Evolutionary conservation across 2,329 filamentous ascomycete species (phyloP).

Genomic region (Aspergillus fijiensis): DNA sequence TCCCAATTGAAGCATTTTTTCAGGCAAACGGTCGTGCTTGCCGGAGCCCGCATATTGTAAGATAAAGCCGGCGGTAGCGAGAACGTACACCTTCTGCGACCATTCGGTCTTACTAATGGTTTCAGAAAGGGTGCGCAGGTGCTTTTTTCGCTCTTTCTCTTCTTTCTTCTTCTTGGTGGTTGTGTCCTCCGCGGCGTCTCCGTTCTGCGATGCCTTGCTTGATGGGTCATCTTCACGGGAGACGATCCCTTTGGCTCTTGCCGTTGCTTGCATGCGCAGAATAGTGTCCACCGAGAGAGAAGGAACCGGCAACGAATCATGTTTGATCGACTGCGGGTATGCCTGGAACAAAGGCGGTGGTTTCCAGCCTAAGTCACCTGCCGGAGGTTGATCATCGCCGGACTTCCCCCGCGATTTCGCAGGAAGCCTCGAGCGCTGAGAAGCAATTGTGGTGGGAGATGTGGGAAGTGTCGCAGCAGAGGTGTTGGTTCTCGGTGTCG

Average conservation of each 20-base stretch:
- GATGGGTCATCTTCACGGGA: slow-evolving; percentile 15
- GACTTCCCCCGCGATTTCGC: slow-evolving; percentile 23
- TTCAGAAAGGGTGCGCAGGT: slow-evolving; percentile 37
- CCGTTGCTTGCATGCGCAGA: slow-evolving; percentile 53
- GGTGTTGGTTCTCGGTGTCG: slow-evolving; percentile 28
- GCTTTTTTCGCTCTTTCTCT: slow-evolving; percentile 34
- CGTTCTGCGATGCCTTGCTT: slow-evolving; percentile 8
- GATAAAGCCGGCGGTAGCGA: slow-evolving; percentile 46
- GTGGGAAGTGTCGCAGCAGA: slow-evolving; percentile 26
- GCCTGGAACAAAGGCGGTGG: slow-evolving; percentile 81
- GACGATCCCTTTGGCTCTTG: slow-evolving; percentile 19
- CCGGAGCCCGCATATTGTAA: slow-evolving; percentile 49
- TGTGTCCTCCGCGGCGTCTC: slow-evolving; percentile 22
- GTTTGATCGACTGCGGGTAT: slow-evolving; percentile 78
- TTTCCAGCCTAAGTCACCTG: slow-evolving; percentile 52
- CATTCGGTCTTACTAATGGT: slow-evolving; percentile 43
- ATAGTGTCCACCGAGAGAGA: slow-evolving; percentile 68
- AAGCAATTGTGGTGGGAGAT: slow-evolving; percentile 24
- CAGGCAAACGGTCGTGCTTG: slow-evolving; percentile 46
- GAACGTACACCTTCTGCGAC: slow-evolving; percentile 47
- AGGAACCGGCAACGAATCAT: slow-evolving; percentile 68
- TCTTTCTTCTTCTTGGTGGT: slow-evolving; percentile 34
- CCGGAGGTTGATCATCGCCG: slow-evolving; percentile 23
- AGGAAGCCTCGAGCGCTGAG: slow-evolving; percentile 19
- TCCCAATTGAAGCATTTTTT: slow-evolving; percentile 48